Evolutionary conservation across 306 rosid genomes (phyloP), one percentile per base, ranked within the genome.

Genomic region (Luffa aegyptiaca): DNA sequence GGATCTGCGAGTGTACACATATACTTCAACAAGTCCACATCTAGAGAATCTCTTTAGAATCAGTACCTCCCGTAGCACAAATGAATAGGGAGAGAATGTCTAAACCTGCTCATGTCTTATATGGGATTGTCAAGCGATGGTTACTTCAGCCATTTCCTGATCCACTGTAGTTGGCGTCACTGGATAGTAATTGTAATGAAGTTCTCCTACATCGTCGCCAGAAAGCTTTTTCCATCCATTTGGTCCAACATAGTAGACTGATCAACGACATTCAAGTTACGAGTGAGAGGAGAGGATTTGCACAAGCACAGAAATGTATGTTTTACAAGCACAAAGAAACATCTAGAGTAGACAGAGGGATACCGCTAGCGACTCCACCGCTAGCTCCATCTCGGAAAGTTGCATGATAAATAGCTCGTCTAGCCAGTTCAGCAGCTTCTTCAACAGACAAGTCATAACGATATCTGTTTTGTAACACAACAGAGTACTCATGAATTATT

Each of bases 321-420:
- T 20, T 0, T 6, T 3, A 18, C 17, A 39, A 6, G 13, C 18
- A 33, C 26, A 53, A 59, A 6, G 7, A 74, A 52, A 79, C 31
- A 44, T 58, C 41, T 14, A 18, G 31, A 26, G 31, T 26, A 26
- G 39, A 57, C 64, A 58, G 61, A 37, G 20, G 26, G 69, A 72
- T 88, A 95, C 98, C 96, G 56, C 98, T 90, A 26, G 93, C 98
- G 83, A 91, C 97, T 84, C 98, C 99, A 83, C 97, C 99, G 76
- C 99, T 95, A 53, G 97, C 99, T 76, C 97, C 99, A 83, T 95
- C 97, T 77, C 96, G 93, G 73, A 93, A 93, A 68, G 99, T 95
- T 56, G 97, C 99, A 82, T 95, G 97, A 86, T 95, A 95, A 59
- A 93, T 95, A 39, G 99, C 82, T 46, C 97, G 84, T 74, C 96